phyloP scores from a whole-genome alignment of 257 asterid species.

The Solanum chiquidenum region DNA sequence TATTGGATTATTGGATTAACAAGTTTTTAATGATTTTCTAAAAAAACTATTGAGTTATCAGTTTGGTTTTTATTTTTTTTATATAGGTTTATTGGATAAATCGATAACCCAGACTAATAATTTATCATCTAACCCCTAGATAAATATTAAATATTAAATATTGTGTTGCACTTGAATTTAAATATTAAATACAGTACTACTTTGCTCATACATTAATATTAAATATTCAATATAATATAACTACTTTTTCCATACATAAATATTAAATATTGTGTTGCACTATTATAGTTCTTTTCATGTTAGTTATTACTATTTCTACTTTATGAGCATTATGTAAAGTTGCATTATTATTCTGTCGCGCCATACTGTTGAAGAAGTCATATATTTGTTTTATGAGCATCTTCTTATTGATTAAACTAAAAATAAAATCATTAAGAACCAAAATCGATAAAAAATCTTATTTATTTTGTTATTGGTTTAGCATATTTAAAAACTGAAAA shows the following conservation, averaged over 20 bases:
- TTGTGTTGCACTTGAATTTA: background rate
- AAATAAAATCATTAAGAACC: background rate
- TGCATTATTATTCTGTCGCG: background rate
- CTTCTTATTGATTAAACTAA: too few relatives aligned
- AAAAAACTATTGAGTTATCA: background rate
- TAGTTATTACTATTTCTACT: background rate
- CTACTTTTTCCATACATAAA: background rate
- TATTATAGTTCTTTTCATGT: background rate
- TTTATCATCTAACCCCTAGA: background rate
- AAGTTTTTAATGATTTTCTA: too few relatives aligned
- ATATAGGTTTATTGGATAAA: too few relatives aligned
- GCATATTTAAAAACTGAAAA: background rate
- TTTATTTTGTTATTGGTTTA: too few relatives aligned
- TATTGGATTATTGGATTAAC: background rate
- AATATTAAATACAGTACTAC: background rate
- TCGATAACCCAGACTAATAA: background rate
- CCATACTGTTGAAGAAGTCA: background rate
- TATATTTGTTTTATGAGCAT: background rate
- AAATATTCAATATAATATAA: too few relatives aligned
- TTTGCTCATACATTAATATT: background rate
- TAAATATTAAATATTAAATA: too few relatives aligned
- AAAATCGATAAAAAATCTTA: too few relatives aligned
- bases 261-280: background rate
- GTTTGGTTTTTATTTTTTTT: background rate
- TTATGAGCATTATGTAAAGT: background rate